A percentile compares a stretch with the other conserved stretches of the same genome.
These are phyloP conservation scores for Colletotrichum abscissum DNA, from an alignment of 2,329 filamentous ascomycete species.

Conservation along the genomic window DNA sequence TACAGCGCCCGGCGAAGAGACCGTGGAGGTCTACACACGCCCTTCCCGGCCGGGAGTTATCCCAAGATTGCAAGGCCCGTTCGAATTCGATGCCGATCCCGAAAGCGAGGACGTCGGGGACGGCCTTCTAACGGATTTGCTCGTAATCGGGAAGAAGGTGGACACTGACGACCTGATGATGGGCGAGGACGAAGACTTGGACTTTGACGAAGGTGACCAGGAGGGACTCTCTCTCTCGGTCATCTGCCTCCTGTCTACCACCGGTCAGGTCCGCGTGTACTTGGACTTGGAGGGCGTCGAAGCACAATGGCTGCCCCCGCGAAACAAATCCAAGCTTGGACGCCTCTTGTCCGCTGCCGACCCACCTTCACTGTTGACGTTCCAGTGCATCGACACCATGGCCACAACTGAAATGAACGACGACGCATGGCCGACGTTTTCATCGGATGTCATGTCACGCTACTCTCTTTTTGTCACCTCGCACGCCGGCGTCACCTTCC, in stretches of 20 bases:
- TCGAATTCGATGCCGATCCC: constrained; percentile 66
- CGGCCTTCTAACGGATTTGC: constrained; percentile 69
- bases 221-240: constrained; percentile 71
- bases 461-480: constrained; percentile 74
- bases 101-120: constrained; percentile 68
- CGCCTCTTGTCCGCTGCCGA: constrained; percentile 50
- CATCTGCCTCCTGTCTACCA: constrained; percentile 69
- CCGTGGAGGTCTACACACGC: constrained; percentile 66
- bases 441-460: constrained; percentile 68
- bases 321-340: constrained; percentile 60
- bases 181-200: constrained; percentile 72
- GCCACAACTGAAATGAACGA: constrained; percentile 64
- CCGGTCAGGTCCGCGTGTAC: constrained; percentile 70
- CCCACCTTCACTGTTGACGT: constrained; percentile 65
- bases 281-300: constrained; percentile 71
- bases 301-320: constrained; percentile 74
- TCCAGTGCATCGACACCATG: constrained; percentile 72
- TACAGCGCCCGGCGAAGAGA: constrained; percentile 57
- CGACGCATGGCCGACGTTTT: constrained; percentile 73
- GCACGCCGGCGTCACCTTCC: constrained; percentile 67
- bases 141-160: constrained; percentile 71
- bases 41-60: constrained; percentile 68
- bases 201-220: constrained; percentile 65
- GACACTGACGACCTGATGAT: constrained; percentile 70
- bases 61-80: constrained; percentile 72